Percentiles rank a stretch among this genome's conserved stretches.
These are phyloP conservation scores for Spizellomyces sp. DNA, from an alignment of 192 early-diverging fungal species.

Conservation along the genomic window DNA sequence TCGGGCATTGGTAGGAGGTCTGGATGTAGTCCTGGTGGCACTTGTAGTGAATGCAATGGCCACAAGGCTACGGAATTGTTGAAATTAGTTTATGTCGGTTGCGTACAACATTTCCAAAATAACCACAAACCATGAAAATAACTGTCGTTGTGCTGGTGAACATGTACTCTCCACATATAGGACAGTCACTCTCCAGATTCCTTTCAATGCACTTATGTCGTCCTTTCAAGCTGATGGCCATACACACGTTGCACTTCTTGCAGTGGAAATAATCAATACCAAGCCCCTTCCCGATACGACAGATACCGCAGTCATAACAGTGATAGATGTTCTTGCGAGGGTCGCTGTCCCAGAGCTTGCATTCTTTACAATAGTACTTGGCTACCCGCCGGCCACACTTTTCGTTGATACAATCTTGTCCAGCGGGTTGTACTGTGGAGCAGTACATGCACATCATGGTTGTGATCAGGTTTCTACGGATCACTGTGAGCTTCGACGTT, in stretches of 20 bases:
- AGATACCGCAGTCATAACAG: slow-evolving; percentile 92
- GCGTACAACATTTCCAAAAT: background rate
- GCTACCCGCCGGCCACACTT: slow-evolving; percentile 68
- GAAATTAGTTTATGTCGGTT: background rate
- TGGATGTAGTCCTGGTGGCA: slow-evolving; percentile 86
- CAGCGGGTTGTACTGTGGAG: slow-evolving; percentile 74
- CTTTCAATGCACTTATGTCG: slow-evolving; percentile 90
- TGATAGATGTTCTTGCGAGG: slow-evolving; percentile 87
- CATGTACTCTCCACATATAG: slow-evolving; percentile 96
- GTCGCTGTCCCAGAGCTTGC: slow-evolving; percentile 92
- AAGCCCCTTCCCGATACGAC: slow-evolving; percentile 83
- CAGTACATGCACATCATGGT: slow-evolving; percentile 98
- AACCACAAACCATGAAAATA: slow-evolving; percentile 74
- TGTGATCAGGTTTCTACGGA: slow-evolving; percentile 59
- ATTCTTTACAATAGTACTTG: slow-evolving; percentile 86
- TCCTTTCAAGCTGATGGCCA: slow-evolving; percentile 75
- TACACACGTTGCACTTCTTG: slow-evolving; percentile 88
- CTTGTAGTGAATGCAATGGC: slow-evolving; percentile 88
- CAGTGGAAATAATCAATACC: slow-evolving; percentile 91
- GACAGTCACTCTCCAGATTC: slow-evolving; percentile 90
- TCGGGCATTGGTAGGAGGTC: slow-evolving; percentile 93
- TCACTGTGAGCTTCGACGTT: background rate
- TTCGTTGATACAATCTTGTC: slow-evolving; percentile 68
- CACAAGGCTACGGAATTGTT: slow-evolving; percentile 67
- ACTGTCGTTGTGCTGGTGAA: slow-evolving; percentile 82